A percentile compares a stretch with the other conserved stretches of the same genome.
Evolutionary conservation across 2,329 filamentous ascomycete genomes (phyloP).

Genomic region (Seiridium unicorne): DNA sequence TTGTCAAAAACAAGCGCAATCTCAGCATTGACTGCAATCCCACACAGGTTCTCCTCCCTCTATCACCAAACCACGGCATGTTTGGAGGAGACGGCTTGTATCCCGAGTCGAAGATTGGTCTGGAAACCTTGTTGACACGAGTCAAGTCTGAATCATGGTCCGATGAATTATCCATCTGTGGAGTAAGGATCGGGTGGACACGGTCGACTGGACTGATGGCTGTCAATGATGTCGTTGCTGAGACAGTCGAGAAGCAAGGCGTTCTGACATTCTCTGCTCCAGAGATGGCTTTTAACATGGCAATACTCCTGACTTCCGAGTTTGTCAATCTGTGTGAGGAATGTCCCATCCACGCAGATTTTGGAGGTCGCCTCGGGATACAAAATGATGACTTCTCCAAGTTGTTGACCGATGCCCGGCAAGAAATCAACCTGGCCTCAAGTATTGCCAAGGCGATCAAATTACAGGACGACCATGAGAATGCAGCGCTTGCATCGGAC

Average conservation of each 20-base stretch:
- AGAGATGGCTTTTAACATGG: constrained; percentile 40
- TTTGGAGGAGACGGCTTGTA: constrained; percentile 30
- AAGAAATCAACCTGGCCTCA: no score
- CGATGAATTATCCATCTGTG: constrained; percentile 35
- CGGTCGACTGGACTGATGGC: constrained; percentile 41
- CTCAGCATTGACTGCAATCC: constrained; percentile 27
- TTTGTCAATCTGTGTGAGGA: constrained; percentile 27
- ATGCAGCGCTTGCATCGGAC: no score
- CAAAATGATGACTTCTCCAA: constrained; percentile 22
- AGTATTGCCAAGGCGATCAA: no score
- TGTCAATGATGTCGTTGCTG: constrained; percentile 36
- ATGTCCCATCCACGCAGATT: constrained; percentile 33
- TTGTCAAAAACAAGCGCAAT: constrained; percentile 22
- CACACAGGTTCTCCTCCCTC: constrained; percentile 36
- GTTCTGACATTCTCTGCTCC: constrained; percentile 35
- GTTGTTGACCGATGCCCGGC: constrained; percentile 12
- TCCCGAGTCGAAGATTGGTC: constrained; percentile 29
- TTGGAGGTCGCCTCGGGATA: constrained; percentile 32
- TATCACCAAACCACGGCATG: constrained; percentile 41
- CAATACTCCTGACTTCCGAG: constrained; percentile 26
- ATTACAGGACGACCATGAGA: no score
- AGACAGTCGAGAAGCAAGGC: constrained; percentile 28
- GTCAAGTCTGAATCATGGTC: constrained; percentile 34
- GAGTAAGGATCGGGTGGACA: constrained; percentile 43
- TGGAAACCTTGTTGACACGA: constrained; percentile 31